Evolutionary conservation across 331 rosid species (phyloP).

Genomic region (Malus hybrid): DNA sequence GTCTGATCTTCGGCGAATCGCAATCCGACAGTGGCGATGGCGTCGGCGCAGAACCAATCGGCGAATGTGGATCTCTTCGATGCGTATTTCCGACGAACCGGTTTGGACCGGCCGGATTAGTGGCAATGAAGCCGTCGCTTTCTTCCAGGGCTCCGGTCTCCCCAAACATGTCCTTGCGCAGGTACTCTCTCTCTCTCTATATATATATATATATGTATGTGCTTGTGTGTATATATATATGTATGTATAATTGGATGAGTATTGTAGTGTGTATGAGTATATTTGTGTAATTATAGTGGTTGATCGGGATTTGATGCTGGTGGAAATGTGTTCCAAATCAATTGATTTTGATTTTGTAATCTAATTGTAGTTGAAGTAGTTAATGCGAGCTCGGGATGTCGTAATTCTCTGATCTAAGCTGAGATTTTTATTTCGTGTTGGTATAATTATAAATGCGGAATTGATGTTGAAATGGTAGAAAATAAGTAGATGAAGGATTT

Average conservation of each 20-base stretch:
- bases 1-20: constrained; percentile 43
- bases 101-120: constrained; percentile 97
- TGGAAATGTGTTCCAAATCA: constrained; percentile 2
- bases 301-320: constrained; percentile 3
- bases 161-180: constrained; percentile 27
- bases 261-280: neutral
- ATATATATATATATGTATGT: neutral
- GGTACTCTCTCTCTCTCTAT: constrained; percentile 32
- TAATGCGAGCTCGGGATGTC: neutral
- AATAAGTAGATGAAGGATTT: too few species aligned
- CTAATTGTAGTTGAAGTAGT: constrained; percentile 11
- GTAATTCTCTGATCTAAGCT: too few species aligned
- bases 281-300: neutral
- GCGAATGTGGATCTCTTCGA: constrained; percentile 93
- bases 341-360: constrained; percentile 6
- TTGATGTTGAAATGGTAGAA: too few species aligned
- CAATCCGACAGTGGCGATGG: constrained; percentile 60
- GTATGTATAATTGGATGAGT: neutral
- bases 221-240: neutral
- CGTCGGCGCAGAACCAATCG: constrained; percentile 50
- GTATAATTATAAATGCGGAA: too few species aligned
- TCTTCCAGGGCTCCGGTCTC: constrained; percentile 93
- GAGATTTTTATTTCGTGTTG: too few species aligned
- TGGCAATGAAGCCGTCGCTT: constrained; percentile 83
- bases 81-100: constrained; percentile 88